Conservation (phyloP, 2,329 filamentous ascomycete species). For the Penicillium rolfsii region DNA sequence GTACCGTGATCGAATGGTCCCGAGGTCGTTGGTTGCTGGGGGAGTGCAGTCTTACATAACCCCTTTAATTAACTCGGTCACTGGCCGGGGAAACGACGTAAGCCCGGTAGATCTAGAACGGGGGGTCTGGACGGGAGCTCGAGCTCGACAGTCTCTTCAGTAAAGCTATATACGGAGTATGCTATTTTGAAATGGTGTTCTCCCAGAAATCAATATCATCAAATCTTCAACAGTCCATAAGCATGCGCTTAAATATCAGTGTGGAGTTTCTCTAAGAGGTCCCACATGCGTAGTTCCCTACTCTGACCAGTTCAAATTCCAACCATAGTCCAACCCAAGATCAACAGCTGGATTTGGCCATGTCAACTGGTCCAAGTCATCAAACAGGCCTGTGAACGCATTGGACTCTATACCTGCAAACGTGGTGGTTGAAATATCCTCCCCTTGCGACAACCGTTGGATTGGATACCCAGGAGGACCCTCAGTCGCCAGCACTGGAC, state of each 20-base stretch:
- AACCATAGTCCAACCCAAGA: conserved; percentile 45
- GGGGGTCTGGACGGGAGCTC: neutral
- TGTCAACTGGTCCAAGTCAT: conserved; percentile 31
- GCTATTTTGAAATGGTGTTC: neutral
- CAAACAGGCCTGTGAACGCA: conserved; percentile 27
- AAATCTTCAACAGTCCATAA: neutral
- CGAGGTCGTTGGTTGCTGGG: conserved; percentile 27
- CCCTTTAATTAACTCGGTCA: neutral
- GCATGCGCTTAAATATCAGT: neutral
- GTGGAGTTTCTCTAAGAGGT: neutral
- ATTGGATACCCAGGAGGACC: conserved; percentile 17
- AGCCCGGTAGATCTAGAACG: neutral
- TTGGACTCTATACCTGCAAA: conserved; percentile 30
- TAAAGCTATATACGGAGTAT: too few species aligned
- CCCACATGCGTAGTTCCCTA: conserved; percentile 1
- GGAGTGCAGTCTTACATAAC: conserved; percentile 28
- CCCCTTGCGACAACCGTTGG: conserved; percentile 27
- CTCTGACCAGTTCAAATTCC: conserved; percentile 45
- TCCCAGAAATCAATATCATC: neutral
- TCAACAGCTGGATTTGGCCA: conserved; percentile 35
- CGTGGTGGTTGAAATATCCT: conserved; percentile 23
- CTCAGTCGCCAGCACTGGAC: conserved; percentile 1
- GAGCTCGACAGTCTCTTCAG: neutral
- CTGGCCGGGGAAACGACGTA: neutral
- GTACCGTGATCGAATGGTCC: conserved; percentile 20